phyloP scores from a whole-genome alignment of 345 rosid species.

The Viola odorata region DNA sequence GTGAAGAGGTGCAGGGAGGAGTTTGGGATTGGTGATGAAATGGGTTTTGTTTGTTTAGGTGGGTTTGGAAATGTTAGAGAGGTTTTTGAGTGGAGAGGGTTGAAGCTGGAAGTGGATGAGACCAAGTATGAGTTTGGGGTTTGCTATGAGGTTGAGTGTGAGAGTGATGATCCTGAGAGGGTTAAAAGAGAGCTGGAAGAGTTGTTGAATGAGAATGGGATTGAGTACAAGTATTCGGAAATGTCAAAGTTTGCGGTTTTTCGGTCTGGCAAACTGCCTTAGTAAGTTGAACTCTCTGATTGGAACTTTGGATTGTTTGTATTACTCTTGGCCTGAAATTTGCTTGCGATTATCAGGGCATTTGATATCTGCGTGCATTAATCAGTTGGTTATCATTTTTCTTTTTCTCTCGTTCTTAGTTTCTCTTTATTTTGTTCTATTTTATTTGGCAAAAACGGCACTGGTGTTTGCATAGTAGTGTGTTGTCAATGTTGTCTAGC shows the following conservation, averaged over 20 bases:
- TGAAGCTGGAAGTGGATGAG: conserved; percentile 82
- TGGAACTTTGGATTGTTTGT: not conserved
- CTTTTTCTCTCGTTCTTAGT: not conserved
- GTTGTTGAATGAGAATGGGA: conserved; percentile 49
- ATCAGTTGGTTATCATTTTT: not conserved
- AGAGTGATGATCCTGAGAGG: conserved; percentile 61
- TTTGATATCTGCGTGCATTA: not conserved
- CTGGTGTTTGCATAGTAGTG: too few species aligned
- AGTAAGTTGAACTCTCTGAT: conserved; percentile 17
- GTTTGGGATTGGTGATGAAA: conserved; percentile 42
- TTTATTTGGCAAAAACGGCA: too few species aligned
- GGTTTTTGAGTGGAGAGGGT: conserved; percentile 60
- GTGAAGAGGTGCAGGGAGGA: conserved; percentile 61
- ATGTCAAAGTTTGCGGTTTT: conserved; percentile 74
- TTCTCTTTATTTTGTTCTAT: too few species aligned
- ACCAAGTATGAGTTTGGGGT: conserved; percentile 64
- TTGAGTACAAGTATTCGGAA: conserved; percentile 51
- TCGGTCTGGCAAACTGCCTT: conserved; percentile 63
- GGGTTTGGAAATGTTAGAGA: conserved; percentile 74
- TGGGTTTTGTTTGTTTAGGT: conserved; percentile 62
- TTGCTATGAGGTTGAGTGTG: conserved; percentile 79
- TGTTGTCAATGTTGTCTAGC: too few species aligned
- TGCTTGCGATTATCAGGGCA: not conserved
- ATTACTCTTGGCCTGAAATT: conserved; percentile 2
- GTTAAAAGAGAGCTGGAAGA: conserved; percentile 58